A percentile compares a stretch with the other conserved stretches of the same genome.
These are phyloP conservation scores for Volvox africanus DNA, from an alignment of 139 green algal species.

Conservation along the genomic window DNA sequence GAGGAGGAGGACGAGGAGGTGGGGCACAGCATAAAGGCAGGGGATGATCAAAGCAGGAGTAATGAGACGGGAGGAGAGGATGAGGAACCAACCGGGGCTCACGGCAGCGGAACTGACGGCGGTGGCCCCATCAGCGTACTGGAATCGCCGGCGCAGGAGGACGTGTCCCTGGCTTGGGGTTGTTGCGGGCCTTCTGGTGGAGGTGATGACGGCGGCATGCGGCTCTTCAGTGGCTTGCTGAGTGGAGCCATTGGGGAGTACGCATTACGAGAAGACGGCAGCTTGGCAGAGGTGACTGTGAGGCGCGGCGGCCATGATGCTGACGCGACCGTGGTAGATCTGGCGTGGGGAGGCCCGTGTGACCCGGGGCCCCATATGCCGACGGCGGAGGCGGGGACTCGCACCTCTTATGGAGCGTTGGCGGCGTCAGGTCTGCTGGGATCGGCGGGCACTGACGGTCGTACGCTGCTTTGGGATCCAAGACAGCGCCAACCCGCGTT, in stretches of 20 bases:
- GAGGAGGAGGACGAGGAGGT: neutral
- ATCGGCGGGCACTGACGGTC: constrained; percentile 25
- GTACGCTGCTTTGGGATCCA: constrained; percentile 31
- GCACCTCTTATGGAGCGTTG: neutral
- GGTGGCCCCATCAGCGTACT: neutral
- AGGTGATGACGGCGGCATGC: neutral
- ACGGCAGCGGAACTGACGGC: neutral
- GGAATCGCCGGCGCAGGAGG: neutral
- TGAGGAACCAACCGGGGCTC: neutral
- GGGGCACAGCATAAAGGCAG: neutral
- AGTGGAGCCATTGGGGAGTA: constrained; percentile 20
- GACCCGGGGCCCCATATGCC: too few species aligned
- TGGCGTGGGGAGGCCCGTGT: neutral
- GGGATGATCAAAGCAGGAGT: neutral
- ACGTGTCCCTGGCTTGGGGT: constrained; percentile 23
- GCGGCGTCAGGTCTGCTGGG: constrained; percentile 13
- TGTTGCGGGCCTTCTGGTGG: neutral
- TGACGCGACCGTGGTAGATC: neutral
- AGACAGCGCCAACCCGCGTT: neutral
- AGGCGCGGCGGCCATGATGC: constrained; percentile 20
- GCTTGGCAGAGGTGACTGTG: neutral
- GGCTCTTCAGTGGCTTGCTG: constrained; percentile 32
- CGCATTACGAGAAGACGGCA: constrained; percentile 23
- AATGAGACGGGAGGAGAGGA: neutral
- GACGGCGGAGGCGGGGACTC: neutral